phyloP scores from a whole-genome alignment of 1,284 basidiomycete species.

The Blastosporella zonata region DNA sequence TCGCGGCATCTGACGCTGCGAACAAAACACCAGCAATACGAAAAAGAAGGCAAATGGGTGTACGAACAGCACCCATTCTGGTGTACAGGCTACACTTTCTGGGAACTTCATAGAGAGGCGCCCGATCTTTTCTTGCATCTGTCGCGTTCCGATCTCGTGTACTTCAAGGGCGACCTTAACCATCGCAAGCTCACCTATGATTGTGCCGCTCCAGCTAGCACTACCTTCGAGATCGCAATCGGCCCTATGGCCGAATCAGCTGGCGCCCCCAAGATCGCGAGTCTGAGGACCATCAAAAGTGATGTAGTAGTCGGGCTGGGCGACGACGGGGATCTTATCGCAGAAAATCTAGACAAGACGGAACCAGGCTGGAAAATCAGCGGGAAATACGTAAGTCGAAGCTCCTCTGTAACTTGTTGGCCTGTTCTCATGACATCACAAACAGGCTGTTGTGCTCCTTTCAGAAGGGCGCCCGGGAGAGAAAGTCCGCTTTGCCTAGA shows the following conservation, averaged over 20 bases:
- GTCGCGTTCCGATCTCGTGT: constrained; percentile 86
- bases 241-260: constrained; percentile 89
- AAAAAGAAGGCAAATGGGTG: constrained; percentile 89
- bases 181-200: constrained; percentile 91
- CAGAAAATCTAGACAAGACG: constrained; percentile 79
- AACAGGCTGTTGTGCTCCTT: constrained; percentile 79
- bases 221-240: constrained; percentile 89
- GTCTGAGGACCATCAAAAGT: constrained; percentile 86
- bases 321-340: constrained; percentile 68
- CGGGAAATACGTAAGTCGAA: constrained; percentile 80
- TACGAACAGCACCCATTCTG: constrained; percentile 98
- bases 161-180: constrained; percentile 97
- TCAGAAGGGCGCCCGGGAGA: constrained; percentile 85
- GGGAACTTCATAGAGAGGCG: constrained; percentile 87
- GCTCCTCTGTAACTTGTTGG: constrained; percentile 6
- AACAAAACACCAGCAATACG: constrained; percentile 66
- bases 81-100: constrained; percentile 95
- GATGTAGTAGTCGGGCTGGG: constrained; percentile 77
- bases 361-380: constrained; percentile 98
- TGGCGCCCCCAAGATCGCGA: constrained; percentile 86
- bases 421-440: constrained; percentile 8
- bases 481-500: constrained; percentile 71
- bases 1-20: constrained; percentile 1
- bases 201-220: constrained; percentile 88
- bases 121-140: constrained; percentile 95